phyloP scores from a whole-genome alignment of 169 alveolate species.

The Perkinsus olseni region DNA sequence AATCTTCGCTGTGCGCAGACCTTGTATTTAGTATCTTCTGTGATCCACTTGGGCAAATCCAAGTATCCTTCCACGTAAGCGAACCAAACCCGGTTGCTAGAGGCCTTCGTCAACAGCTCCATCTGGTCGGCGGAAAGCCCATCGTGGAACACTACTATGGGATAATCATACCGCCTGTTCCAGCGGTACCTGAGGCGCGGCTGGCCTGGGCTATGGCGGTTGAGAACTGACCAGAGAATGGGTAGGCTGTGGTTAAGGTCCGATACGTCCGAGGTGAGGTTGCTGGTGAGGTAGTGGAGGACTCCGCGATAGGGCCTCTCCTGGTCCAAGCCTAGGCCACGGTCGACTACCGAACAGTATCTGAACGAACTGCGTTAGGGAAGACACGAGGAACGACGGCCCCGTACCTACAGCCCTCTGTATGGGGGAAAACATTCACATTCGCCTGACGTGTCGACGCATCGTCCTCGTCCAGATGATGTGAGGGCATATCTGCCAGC shows the following conservation, averaged over 20 bases:
- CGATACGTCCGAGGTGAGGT: not conserved
- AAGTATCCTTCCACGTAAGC: slow-evolving; percentile 26
- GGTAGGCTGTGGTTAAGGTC: not conserved
- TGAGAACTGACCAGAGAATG: not conserved
- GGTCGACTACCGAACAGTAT: not conserved
- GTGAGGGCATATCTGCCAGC: not conserved
- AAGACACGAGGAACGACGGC: not conserved
- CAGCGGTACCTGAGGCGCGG: not conserved
- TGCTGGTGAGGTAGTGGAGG: slow-evolving; percentile 3
- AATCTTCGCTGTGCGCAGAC: not conserved
- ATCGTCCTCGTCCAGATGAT: not conserved
- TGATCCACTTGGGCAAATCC: not conserved
- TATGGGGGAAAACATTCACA: slow-evolving; percentile 11
- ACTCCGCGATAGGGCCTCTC: not conserved
- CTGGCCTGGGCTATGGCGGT: not conserved
- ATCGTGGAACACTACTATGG: slow-evolving; percentile 26
- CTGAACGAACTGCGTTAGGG: not conserved
- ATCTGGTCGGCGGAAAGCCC: slow-evolving; percentile 9
- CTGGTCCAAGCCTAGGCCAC: not conserved
- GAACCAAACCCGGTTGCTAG: slow-evolving; percentile 21
- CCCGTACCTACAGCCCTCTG: not conserved
- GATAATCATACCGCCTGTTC: slow-evolving; percentile 18
- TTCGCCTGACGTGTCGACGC: not conserved
- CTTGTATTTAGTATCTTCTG: not conserved
- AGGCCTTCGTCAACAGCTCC: slow-evolving; percentile 15